Conservation (phyloP, 805 yeast species). For the Blastobotrys muscicola region DNA sequence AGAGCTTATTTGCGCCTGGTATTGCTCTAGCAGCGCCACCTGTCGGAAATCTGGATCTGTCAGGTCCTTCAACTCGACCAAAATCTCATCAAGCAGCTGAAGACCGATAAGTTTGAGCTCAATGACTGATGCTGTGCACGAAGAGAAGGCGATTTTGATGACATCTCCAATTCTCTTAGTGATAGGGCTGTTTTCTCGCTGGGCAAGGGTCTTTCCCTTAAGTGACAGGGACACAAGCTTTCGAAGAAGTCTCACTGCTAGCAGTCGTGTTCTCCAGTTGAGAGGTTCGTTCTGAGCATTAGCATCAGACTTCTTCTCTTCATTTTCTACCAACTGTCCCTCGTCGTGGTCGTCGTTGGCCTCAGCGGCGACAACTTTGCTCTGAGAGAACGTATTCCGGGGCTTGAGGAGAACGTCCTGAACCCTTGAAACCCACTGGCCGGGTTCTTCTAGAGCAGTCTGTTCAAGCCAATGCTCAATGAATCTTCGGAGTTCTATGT, state of each 20-base stretch:
- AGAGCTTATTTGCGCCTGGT: conserved; percentile 87
- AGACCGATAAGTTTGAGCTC: conserved; percentile 58
- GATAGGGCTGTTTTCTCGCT: conserved; percentile 17
- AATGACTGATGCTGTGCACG: conserved; percentile 63
- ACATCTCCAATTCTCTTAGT: conserved; percentile 40
- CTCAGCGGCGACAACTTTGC: not conserved
- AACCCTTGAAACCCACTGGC: conserved; percentile 50
- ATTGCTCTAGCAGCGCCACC: conserved; percentile 71
- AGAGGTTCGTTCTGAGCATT: conserved; percentile 26
- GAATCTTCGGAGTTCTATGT: conserved; percentile 36
- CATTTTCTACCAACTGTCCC: conserved; percentile 28
- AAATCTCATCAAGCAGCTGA: conserved; percentile 50
- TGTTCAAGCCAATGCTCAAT: conserved; percentile 54
- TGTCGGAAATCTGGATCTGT: conserved; percentile 67
- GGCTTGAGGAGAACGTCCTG: conserved; percentile 35
- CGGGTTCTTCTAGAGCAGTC: conserved; percentile 33
- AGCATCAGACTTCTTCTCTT: conserved; percentile 23
- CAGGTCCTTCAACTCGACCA: conserved; percentile 49
- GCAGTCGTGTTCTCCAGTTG: conserved; percentile 35
- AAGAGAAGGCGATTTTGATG: conserved; percentile 68
- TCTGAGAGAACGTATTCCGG: conserved; percentile 32
- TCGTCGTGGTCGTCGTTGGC: conserved; percentile 25
- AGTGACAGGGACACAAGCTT: conserved; percentile 18
- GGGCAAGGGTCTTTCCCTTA: conserved; percentile 14
- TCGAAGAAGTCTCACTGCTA: conserved; percentile 28